Conservation (phyloP, 78 protist genomes). For the Capsaspora owczarzaki region DNA sequence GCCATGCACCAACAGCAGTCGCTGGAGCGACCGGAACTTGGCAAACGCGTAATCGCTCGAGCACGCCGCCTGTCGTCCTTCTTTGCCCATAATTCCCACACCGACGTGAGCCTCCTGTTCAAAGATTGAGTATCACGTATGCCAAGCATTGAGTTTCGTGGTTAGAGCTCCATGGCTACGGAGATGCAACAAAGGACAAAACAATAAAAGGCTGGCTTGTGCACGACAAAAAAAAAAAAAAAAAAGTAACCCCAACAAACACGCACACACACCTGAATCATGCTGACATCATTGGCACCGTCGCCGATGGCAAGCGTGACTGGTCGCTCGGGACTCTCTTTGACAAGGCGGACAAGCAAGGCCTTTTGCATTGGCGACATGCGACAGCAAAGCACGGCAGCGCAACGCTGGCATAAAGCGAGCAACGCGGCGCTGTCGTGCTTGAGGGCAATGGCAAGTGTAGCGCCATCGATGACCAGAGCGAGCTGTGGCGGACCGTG, state of each 20-base stretch:
- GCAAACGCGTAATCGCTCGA: slow-evolving; percentile 75
- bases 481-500: slow-evolving; percentile 14
- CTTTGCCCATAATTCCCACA: slow-evolving; percentile 83
- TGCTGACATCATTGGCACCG: slow-evolving; percentile 85
- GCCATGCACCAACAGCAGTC: slow-evolving; percentile 84
- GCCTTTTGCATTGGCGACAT: slow-evolving; percentile 89
- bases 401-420: background rate
- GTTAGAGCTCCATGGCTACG: too few relatives aligned
- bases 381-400: slow-evolving; percentile 77
- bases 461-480: slow-evolving; percentile 23
- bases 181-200: too few relatives aligned
- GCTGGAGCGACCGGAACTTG: slow-evolving; percentile 54
- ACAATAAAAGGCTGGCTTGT: too few relatives aligned
- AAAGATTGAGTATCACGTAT: background rate
- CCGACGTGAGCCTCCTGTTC: slow-evolving; percentile 74
- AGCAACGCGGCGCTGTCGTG: background rate
- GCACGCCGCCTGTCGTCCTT: slow-evolving; percentile 75
- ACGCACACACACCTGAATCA: slow-evolving; percentile 52
- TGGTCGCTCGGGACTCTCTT: background rate
- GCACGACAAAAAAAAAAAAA: background rate
- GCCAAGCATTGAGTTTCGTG: background rate
- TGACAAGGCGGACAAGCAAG: slow-evolving; percentile 45
- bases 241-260: background rate
- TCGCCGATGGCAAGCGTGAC: slow-evolving; percentile 77
- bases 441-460: background rate